Conservation (phyloP, 2,329 filamentous ascomycete genomes). For the Colletotrichum viniferum region DNA sequence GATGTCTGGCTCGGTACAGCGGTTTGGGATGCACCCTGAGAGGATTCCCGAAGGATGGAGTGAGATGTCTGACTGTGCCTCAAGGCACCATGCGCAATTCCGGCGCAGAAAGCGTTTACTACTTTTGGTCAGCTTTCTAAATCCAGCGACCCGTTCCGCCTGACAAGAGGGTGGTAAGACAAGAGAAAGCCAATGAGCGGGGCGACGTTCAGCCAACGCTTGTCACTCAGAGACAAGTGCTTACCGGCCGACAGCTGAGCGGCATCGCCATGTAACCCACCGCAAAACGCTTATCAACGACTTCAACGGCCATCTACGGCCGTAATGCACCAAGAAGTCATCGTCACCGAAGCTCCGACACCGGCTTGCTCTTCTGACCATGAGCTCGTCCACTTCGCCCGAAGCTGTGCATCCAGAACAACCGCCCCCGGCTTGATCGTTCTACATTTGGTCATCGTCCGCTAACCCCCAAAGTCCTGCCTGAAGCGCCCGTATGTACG, state of each 20-base stretch:
- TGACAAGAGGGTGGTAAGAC: neutral
- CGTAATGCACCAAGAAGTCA: neutral
- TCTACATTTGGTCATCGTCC: neutral
- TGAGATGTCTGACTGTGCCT: neutral
- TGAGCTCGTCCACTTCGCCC: neutral
- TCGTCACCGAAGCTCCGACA: neutral
- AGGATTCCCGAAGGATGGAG: neutral
- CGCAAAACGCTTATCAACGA: neutral
- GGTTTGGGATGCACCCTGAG: neutral
- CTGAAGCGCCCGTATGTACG: neutral
- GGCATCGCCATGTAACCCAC: neutral
- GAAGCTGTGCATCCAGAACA: neutral
- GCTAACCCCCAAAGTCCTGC: neutral
- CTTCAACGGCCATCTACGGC: neutral
- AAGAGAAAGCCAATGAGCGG: neutral
- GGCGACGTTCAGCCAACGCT: neutral
- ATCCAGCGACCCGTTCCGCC: neutral
- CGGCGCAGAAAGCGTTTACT: neutral
- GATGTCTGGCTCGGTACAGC: neutral
- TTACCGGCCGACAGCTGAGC: neutral
- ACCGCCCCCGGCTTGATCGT: neutral
- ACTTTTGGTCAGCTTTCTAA: conserved; percentile 1
- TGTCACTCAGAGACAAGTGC: neutral
- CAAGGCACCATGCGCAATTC: neutral
- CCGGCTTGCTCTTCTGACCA: neutral